These are phyloP conservation scores for Diplodia mutila DNA, from an alignment of 2,329 filamentous ascomycete genomes.

Conservation along the genomic window DNA sequence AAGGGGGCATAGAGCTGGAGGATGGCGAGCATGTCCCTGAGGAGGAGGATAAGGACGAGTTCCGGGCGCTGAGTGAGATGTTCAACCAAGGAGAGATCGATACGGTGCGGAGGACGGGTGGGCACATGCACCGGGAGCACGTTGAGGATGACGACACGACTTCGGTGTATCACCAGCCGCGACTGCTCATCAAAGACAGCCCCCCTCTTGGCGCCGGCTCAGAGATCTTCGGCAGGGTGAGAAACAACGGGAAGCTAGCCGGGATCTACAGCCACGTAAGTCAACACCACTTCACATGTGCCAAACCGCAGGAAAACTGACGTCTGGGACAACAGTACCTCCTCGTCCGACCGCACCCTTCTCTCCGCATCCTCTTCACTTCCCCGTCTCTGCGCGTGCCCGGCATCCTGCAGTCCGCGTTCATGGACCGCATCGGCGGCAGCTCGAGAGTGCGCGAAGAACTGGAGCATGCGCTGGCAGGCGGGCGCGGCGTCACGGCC, in stretches of 20 bases:
- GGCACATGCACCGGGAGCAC: slow-evolving; percentile 63
- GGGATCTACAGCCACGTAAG: slow-evolving; percentile 60
- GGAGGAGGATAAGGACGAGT: slow-evolving; percentile 59
- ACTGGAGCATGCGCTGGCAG: slow-evolving; percentile 63
- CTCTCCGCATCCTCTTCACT: slow-evolving; percentile 55
- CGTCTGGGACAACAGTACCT: slow-evolving; percentile 45
- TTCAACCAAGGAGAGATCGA: slow-evolving; percentile 70
- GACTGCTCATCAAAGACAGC: slow-evolving; percentile 55
- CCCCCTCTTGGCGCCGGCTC: slow-evolving; percentile 17
- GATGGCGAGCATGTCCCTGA: background rate
- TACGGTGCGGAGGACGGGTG: slow-evolving; percentile 65
- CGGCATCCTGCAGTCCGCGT: slow-evolving; percentile 53
- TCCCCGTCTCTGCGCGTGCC: slow-evolving; percentile 55
- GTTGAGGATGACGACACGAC: slow-evolving; percentile 28
- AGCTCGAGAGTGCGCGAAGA: slow-evolving; percentile 57
- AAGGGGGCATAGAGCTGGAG: slow-evolving; percentile 31
- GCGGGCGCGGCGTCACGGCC: slow-evolving; percentile 72
- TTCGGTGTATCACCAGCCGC: slow-evolving; percentile 43
- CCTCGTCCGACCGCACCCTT: slow-evolving; percentile 52
- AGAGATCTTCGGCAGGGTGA: slow-evolving; percentile 31
- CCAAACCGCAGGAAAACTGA: background rate
- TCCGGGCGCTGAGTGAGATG: slow-evolving; percentile 70
- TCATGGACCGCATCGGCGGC: slow-evolving; percentile 55
- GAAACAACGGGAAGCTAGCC: slow-evolving; percentile 44
- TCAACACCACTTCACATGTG: slow-evolving; percentile 25